Base-by-base conservation (phyloP, 495 filamentous ascomycete species). In the Penicillium ochrochloron region DNA sequence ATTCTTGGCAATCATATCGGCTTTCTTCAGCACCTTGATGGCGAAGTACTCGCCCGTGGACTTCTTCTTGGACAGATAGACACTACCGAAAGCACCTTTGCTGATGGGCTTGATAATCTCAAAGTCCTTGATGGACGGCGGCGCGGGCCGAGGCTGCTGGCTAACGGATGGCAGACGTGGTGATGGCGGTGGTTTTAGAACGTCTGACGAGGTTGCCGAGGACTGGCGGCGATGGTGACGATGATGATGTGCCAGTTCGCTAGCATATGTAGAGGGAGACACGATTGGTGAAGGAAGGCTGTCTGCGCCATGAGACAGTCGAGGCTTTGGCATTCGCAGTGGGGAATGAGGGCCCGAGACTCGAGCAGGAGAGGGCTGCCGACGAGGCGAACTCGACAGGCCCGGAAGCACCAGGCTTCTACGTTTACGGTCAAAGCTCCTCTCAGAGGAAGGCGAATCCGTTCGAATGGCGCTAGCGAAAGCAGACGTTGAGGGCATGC, bases 31-130 rank as follows among this genome's bases (percentile, higher is more conserved):
- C 17, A 97, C 96, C 73, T 99, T 99, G 80, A 99, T 97, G 5
- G 95, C 95, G 76, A 91, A 99, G 75, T 98, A 98, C 71, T 99
- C 95, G 25, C 94, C 94, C 2, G 96, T 98, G 0, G 92, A 93
- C 75, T 96, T 99, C 84, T 99, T 99, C 75, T 98, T 99, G 0
- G 94, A 92, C 59, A 99, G 77, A 70, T 98, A 99, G 14, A 99
- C 95, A 75, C 95, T 98, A 6, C 95, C 95, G 78, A 99, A 99
- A 15, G 95, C 95, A 62, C 95, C 95, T 77, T 97, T 98, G 79
- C 95, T 99, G 73, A 99, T 99, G 27, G 95, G 95, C 68, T 99
- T 99, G 77, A 99, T 97, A 69, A 99, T 97, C 70, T 99, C 95
- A 73, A 99, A 99, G 71, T 99, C 95, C 71, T 97, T 98, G 80